Evolutionary conservation across 768 basidiomycete species (phyloP).

Genomic region (Mrakia blollopis): DNA sequence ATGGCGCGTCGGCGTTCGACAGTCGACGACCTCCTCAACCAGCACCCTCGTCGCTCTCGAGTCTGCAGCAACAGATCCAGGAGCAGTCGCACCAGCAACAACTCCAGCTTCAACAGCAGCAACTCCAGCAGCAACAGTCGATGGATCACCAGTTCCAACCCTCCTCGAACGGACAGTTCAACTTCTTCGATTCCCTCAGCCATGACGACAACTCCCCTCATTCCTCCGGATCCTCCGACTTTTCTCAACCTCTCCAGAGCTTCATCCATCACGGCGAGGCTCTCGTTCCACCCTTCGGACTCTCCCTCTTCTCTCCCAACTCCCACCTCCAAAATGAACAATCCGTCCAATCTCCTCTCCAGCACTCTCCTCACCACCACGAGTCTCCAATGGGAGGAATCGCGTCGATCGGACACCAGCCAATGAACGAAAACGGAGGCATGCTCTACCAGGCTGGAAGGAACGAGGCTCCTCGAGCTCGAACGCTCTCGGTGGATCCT

Average conservation of each 20-base stretch:
- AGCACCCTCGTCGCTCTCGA: neutral
- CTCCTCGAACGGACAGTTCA: neutral
- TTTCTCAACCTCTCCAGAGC: neutral
- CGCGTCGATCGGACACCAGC: slow-evolving; percentile 2
- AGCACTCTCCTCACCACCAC: slow-evolving; percentile 3
- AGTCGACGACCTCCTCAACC: slow-evolving; percentile 8
- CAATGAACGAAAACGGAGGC: slow-evolving; percentile 10
- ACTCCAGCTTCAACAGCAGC: neutral
- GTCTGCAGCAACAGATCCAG: slow-evolving; percentile 19
- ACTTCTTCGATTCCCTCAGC: slow-evolving; percentile 7
- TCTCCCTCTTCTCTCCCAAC: slow-evolving; percentile 15
- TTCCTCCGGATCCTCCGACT: neutral
- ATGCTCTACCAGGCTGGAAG: slow-evolving; percentile 21
- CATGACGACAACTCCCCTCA: neutral
- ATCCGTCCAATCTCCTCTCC: neutral
- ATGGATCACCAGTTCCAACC: slow-evolving; percentile 7
- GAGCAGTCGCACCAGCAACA: slow-evolving; percentile 15
- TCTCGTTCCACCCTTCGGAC: slow-evolving; percentile 10
- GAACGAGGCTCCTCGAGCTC: neutral
- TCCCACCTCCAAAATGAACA: slow-evolving; percentile 4
- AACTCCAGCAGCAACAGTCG: neutral
- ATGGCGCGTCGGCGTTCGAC: neutral
- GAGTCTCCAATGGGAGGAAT: slow-evolving; percentile 10
- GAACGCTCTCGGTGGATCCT: neutral
- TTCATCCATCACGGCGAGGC: slow-evolving; percentile 13